Evolutionary conservation across 2,329 filamentous ascomycete species (phyloP).

Genomic region (Cytospora piceae): DNA sequence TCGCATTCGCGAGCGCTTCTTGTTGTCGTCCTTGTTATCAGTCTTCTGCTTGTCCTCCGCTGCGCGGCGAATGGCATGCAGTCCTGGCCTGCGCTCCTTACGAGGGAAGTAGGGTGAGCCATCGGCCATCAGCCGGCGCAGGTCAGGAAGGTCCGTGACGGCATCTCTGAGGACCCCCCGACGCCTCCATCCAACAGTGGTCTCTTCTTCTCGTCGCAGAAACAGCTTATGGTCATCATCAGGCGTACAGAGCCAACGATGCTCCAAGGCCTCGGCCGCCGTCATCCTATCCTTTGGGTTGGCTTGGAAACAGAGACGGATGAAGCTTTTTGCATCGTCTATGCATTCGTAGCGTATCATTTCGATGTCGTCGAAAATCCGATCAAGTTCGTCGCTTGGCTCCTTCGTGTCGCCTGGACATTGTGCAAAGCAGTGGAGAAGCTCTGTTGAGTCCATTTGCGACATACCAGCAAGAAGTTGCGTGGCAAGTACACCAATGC

Average conservation of each 20-base stretch:
- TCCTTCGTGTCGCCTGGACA: constrained; percentile 31
- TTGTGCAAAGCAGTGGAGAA: constrained; percentile 3
- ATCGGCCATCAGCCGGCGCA: background rate
- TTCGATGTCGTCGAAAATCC: constrained; percentile 18
- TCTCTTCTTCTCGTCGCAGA: constrained; percentile 26
- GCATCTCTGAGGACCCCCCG: background rate
- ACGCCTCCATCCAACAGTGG: constrained; percentile 29
- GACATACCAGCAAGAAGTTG: constrained; percentile 37
- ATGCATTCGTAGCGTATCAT: constrained; percentile 31
- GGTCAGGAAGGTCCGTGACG: constrained; percentile 9
- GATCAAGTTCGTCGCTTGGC: constrained; percentile 30
- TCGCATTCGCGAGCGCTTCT: background rate
- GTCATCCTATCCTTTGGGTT: constrained; percentile 41
- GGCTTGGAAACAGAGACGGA: constrained; percentile 41
- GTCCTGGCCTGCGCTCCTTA: background rate
- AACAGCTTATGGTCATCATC: constrained; percentile 27
- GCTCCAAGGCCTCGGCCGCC: constrained; percentile 38
- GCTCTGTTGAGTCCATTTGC: constrained; percentile 30
- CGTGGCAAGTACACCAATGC: constrained; percentile 52
- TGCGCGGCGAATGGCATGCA: background rate
- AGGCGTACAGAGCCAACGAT: constrained; percentile 43
- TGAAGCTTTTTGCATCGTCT: constrained; percentile 37
- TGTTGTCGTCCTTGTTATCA: background rate
- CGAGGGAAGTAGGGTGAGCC: background rate
- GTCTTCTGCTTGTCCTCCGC: background rate